Evolutionary conservation across 73 alveolate genomes (phyloP).

Genomic region (Stentor roeselii): DNA sequence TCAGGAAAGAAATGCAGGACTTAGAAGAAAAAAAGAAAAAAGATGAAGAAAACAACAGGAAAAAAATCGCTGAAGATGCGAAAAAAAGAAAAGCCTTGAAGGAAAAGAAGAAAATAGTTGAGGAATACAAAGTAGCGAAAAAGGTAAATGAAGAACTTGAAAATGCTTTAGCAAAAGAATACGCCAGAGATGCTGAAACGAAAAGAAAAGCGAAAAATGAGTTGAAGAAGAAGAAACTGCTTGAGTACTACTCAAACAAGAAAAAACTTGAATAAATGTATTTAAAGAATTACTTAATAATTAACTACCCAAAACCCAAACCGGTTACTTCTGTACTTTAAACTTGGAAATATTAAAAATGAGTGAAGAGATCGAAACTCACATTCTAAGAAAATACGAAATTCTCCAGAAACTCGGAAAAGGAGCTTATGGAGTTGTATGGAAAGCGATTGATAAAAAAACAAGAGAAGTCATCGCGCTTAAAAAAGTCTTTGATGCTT

Average conservation of each 20-base stretch:
- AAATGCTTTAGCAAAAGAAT: background rate
- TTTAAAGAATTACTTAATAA: no score
- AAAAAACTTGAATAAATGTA: no score
- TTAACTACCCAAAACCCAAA: no score
- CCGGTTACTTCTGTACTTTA: no score
- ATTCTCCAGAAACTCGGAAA: conserved; percentile 70
- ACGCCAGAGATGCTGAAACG: background rate
- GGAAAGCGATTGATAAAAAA: conserved; percentile 83
- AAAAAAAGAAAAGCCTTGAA: background rate
- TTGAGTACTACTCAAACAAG: background rate
- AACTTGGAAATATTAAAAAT: conserved; percentile 40
- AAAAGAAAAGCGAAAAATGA: background rate
- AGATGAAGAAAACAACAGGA: background rate
- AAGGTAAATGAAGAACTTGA: background rate
- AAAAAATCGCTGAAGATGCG: background rate
- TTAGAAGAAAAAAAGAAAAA: background rate
- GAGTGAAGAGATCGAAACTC: conserved; percentile 86
- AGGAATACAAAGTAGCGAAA: background rate
- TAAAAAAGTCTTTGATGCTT: conserved; percentile 93
- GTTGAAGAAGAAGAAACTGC: background rate
- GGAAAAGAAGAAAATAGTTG: conserved; percentile 1
- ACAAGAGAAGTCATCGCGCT: conserved; percentile 91
- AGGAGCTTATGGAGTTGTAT: conserved; percentile 88
- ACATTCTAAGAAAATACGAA: conserved; percentile 74
- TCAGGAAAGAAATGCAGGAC: background rate